A percentile compares a stretch with the other conserved stretches of the same genome.
Evolutionary conservation across 2,329 filamentous ascomycete genomes (phyloP).

Genomic region (Aspergillus alliaceus): DNA sequence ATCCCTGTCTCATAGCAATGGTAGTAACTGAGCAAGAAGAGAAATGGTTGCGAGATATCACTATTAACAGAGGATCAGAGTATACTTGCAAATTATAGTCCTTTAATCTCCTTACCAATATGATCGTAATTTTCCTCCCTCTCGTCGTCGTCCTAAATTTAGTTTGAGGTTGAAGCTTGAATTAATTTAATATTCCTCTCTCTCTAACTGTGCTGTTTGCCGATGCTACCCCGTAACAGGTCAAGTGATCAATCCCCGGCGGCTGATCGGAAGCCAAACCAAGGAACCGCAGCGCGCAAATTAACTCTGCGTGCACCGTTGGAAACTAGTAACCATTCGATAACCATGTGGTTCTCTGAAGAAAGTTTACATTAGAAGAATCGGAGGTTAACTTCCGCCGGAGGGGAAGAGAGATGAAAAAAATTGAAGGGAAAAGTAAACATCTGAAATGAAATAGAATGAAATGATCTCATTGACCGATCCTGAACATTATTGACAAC

Average conservation of each 20-base stretch:
- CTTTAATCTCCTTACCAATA: neutral
- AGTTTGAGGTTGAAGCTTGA: neutral
- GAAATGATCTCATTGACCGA: neutral
- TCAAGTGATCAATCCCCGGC: conserved; percentile 3
- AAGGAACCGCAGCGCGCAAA: neutral
- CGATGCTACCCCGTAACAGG: neutral
- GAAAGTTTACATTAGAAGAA: neutral
- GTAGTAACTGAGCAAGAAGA: neutral
- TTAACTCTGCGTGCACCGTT: conserved; percentile 4
- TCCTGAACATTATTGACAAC: neutral
- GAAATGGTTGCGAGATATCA: neutral
- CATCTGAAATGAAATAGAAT: neutral
- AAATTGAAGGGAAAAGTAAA: neutral
- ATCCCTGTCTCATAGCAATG: neutral
- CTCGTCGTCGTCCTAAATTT: neutral
- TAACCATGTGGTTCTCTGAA: neutral
- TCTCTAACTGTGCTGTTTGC: neutral
- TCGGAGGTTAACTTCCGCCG: neutral
- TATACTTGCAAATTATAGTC: neutral
- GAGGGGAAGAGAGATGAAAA: neutral
- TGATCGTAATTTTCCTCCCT: neutral
- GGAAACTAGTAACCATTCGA: too few relatives aligned
- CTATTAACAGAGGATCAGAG: neutral
- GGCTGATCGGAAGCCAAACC: conserved; percentile 2
- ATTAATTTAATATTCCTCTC: neutral